These are phyloP conservation scores for Leccinum boreale DNA, from an alignment of 768 basidiomycete genomes.

Conservation along the genomic window DNA sequence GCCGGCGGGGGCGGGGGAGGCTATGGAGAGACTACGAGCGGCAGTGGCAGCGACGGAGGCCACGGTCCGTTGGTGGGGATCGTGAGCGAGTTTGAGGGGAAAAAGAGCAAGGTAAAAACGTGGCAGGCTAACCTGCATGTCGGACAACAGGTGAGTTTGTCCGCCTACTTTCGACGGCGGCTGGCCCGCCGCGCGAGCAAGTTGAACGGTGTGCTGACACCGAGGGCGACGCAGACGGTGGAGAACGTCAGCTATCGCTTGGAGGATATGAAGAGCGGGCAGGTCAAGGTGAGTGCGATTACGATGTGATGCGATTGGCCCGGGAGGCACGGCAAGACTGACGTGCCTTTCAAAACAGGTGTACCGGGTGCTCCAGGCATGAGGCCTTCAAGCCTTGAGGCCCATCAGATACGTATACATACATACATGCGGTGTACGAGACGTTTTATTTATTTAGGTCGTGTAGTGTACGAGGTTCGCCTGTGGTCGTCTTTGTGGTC, in stretches of 20 bases:
- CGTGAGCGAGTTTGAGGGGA: slow-evolving; percentile 77
- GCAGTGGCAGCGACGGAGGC: slow-evolving; percentile 30
- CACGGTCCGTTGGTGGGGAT: slow-evolving; percentile 62
- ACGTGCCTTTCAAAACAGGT: slow-evolving; percentile 27
- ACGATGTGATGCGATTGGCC: neutral
- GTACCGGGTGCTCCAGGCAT: slow-evolving; percentile 40
- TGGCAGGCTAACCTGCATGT: slow-evolving; percentile 88
- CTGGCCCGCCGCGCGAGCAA: slow-evolving; percentile 27
- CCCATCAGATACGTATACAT: neutral
- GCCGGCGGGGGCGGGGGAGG: too few relatives aligned
- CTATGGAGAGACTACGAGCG: slow-evolving; percentile 33
- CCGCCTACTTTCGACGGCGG: slow-evolving; percentile 17
- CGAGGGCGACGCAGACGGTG: slow-evolving; percentile 48
- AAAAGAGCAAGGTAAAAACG: slow-evolving; percentile 83
- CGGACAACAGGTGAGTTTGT: slow-evolving; percentile 65
- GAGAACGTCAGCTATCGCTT: slow-evolving; percentile 83
- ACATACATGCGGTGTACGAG: neutral
- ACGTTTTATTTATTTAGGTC: neutral
- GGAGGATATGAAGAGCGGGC: slow-evolving; percentile 86
- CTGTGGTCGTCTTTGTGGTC: neutral
- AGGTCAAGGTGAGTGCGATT: slow-evolving; percentile 55
- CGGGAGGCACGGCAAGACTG: neutral
- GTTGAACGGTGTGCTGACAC: slow-evolving; percentile 32
- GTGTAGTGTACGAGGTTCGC: neutral
- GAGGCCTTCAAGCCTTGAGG: slow-evolving; percentile 7